These are phyloP conservation scores for Coniochaeta sp. DNA, from an alignment of 2,329 filamentous ascomycete genomes.

Conservation along the genomic window DNA sequence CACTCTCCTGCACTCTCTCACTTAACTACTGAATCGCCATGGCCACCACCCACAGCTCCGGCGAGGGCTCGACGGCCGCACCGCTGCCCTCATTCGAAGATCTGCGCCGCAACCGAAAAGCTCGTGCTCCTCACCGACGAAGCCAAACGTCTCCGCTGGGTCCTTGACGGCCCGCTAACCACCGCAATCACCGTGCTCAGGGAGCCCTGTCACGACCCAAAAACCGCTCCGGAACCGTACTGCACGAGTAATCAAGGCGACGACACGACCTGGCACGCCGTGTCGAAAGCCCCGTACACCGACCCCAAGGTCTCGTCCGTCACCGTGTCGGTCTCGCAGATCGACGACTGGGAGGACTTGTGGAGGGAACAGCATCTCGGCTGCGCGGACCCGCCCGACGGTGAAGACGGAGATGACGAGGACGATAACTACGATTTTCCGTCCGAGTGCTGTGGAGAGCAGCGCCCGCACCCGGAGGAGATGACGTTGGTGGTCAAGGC, in stretches of 20 bases:
- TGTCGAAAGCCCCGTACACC: not conserved
- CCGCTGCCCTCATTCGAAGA: not conserved
- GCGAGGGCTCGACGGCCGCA: not conserved
- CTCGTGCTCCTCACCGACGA: not conserved
- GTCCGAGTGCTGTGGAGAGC: constrained; percentile 5
- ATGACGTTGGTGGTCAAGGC: constrained; percentile 2
- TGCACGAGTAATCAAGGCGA: not conserved
- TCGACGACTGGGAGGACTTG: not conserved
- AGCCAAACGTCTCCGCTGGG: not conserved
- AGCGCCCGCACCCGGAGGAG: not conserved
- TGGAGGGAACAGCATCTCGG: not conserved
- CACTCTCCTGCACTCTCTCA: too few relatives aligned
- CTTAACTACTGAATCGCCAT: too few relatives aligned
- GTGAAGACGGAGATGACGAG: constrained; percentile 9
- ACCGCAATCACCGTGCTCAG: not conserved
- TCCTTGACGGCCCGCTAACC: not conserved
- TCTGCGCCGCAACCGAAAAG: not conserved
- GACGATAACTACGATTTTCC: constrained; percentile 5
- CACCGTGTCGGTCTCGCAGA: not conserved
- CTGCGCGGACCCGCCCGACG: not conserved
- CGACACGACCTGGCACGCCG: not conserved
- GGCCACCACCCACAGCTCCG: not conserved
- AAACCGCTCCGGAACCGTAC: not conserved
- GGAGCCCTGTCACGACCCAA: not conserved
- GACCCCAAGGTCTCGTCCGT: not conserved